A percentile compares a stretch with the other conserved stretches of the same genome.
Conservation (phyloP, 129 eudicot species). For the Lactuca sativa region DNA sequence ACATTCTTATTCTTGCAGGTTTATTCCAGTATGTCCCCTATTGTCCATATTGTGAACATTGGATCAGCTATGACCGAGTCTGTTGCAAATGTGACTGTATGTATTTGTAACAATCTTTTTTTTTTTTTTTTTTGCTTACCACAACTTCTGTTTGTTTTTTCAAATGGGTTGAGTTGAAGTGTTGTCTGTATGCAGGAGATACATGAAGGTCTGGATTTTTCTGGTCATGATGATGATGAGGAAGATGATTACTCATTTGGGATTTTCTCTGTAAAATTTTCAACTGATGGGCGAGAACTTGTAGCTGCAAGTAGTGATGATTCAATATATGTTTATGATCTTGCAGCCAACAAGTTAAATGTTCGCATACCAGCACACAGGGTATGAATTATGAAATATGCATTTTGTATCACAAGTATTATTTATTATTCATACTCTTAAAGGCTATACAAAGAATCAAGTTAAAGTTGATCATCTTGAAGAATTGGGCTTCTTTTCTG, state of each 20-base stretch:
- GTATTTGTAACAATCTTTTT: constrained; percentile 8
- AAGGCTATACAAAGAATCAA: constrained; percentile 2
- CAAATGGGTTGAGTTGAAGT: constrained; percentile 1
- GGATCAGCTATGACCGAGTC: constrained; percentile 73
- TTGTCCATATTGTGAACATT: constrained; percentile 85
- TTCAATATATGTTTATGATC: constrained; percentile 82
- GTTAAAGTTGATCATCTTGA: constrained; percentile 4
- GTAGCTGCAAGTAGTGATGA: constrained; percentile 81
- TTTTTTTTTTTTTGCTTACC: not conserved
- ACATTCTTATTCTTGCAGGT: constrained; percentile 48
- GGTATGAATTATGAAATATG: constrained; percentile 40
- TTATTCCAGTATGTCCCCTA: constrained; percentile 84
- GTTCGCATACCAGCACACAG: constrained; percentile 67
- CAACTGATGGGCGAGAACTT: constrained; percentile 88
- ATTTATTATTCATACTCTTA: constrained; percentile 3
- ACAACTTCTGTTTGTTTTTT: not conserved
- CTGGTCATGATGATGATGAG: constrained; percentile 44
- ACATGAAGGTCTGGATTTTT: constrained; percentile 83
- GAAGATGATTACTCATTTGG: constrained; percentile 59
- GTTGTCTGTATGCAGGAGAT: constrained; percentile 57
- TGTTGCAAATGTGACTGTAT: constrained; percentile 80
- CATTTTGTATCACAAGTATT: not conserved
- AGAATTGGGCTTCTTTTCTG: not conserved
- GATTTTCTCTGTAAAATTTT: constrained; percentile 84
- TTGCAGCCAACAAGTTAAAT: constrained; percentile 57